phyloP scores from a whole-genome alignment of 1,139 yeast genomes.

The Yamadazyma dushanensis region DNA sequence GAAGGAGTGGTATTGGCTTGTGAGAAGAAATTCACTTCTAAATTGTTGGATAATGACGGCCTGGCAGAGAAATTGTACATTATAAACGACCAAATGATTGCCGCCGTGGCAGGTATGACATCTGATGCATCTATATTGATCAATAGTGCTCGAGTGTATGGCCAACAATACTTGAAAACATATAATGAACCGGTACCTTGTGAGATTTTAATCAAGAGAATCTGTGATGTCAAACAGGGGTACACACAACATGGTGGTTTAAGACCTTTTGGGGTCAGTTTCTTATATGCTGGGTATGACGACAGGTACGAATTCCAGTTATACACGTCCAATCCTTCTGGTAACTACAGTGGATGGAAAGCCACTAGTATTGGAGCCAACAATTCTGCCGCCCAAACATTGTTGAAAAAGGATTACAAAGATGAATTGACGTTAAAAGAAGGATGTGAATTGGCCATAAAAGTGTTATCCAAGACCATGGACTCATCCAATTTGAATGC shows the following conservation, averaged over 20 bases:
- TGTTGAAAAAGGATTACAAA: slow-evolving; percentile 91
- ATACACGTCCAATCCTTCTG: slow-evolving; percentile 94
- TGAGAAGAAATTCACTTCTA: slow-evolving; percentile 90
- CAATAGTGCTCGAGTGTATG: slow-evolving; percentile 80
- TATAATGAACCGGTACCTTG: slow-evolving; percentile 93
- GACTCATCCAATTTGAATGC: slow-evolving; percentile 83
- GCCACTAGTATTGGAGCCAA: slow-evolving; percentile 98
- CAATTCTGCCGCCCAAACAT: slow-evolving; percentile 92
- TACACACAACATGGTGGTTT: slow-evolving; percentile 98
- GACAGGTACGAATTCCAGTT: slow-evolving; percentile 87
- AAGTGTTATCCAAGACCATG: slow-evolving; percentile 91
- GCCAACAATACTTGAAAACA: slow-evolving; percentile 80
- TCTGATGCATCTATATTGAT: slow-evolving; percentile 95
- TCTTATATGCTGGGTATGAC: slow-evolving; percentile 94
- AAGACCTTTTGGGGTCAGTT: slow-evolving; percentile 97
- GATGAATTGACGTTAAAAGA: slow-evolving; percentile 75
- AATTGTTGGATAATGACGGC: slow-evolving; percentile 89
- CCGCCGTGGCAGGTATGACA: slow-evolving; percentile 98
- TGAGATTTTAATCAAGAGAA: slow-evolving; percentile 80
- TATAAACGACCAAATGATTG: slow-evolving; percentile 77
- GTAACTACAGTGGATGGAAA: slow-evolving; percentile 98
- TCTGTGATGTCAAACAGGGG: slow-evolving; percentile 95
- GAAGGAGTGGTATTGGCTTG: slow-evolving; percentile 98
- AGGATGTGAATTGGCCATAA: slow-evolving; percentile 85
- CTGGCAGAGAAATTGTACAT: slow-evolving; percentile 90